Conservation (phyloP, 345 rosid species). For the Linum trigynum region DNA sequence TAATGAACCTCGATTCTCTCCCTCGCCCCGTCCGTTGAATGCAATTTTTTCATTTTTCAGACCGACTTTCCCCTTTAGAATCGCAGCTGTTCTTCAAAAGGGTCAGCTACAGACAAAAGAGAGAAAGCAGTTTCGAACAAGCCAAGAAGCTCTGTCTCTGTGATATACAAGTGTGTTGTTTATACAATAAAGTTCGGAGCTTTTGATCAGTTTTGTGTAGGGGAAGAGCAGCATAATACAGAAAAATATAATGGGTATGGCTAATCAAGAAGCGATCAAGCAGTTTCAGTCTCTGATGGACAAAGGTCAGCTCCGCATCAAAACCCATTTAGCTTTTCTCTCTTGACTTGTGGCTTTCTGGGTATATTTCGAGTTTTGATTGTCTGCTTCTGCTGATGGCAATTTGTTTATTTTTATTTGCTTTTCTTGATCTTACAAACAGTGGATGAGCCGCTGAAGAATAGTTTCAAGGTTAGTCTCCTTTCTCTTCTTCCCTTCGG, state of each 20-base stretch:
- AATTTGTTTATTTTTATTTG: background rate
- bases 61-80: no score
- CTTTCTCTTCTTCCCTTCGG: background rate
- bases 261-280: conserved; percentile 63
- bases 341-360: background rate
- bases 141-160: no score
- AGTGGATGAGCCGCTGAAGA: conserved; percentile 66
- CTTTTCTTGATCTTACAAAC: conserved; percentile 3
- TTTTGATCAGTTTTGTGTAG: background rate
- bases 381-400: background rate
- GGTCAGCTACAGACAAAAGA: no score
- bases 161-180: no score
- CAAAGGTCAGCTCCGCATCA: conserved; percentile 42
- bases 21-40: no score
- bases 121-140: no score
- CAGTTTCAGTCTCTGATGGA: conserved; percentile 64
- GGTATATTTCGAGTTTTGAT: background rate
- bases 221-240: conserved; percentile 1
- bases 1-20: no score
- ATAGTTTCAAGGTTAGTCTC: conserved; percentile 57
- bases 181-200: background rate
- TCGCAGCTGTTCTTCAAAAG: no score
- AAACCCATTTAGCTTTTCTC: conserved; percentile 1
- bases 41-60: no score
- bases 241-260: conserved; percentile 31